Conservation (phyloP, 805 yeast species). For the Suhomyces kilbournensis region DNA sequence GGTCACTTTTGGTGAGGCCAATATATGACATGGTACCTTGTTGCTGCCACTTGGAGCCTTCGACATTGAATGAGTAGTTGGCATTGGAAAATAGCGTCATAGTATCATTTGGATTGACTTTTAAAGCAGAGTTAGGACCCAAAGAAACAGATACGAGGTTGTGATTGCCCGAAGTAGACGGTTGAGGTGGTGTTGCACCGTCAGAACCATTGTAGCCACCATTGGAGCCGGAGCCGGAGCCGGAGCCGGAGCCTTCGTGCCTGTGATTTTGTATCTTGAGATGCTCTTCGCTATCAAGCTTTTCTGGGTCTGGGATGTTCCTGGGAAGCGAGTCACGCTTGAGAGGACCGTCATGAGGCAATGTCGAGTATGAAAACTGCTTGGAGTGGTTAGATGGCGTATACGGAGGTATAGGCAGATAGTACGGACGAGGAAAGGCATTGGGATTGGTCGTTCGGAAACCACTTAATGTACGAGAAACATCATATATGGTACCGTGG, state of each 20-base stretch:
- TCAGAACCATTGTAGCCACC: not conserved
- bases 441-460: not conserved
- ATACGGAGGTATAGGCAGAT: not conserved
- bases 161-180: not conserved
- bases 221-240: not conserved
- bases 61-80: constrained; percentile 31
- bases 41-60: constrained; percentile 38
- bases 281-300: not conserved
- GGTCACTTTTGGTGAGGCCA: constrained; percentile 40
- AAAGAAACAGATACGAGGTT: constrained; percentile 23
- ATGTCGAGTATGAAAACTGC: not conserved
- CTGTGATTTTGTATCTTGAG: not conserved
- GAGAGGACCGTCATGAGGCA: not conserved
- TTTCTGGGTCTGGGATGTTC: not conserved
- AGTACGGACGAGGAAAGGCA: not conserved
- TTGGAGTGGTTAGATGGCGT: not conserved
- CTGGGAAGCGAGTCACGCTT: not conserved
- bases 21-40: constrained; percentile 40
- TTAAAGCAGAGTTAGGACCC: constrained; percentile 34
- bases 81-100: constrained; percentile 34
- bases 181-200: not conserved
- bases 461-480: not conserved
- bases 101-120: constrained; percentile 32
- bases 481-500: not conserved
- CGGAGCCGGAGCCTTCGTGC: not conserved